Conservation (phyloP, 2,329 filamentous ascomycete species). For the Claviceps quebecensis region DNA sequence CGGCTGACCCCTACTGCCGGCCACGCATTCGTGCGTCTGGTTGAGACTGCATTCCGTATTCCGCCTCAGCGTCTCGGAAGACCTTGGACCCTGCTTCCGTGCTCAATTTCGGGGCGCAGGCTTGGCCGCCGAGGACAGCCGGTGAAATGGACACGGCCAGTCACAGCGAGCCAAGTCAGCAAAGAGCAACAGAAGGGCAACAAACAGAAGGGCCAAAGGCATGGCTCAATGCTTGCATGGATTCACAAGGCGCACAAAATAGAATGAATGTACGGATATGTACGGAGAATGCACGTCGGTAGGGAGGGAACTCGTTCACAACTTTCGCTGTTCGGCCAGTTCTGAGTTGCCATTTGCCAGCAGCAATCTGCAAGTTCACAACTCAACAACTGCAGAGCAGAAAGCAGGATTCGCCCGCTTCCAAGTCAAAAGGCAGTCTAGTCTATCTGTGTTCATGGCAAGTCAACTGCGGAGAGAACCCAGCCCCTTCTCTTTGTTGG, state of each 20-base stretch:
- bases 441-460: too few species aligned
- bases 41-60: not conserved
- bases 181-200: not conserved
- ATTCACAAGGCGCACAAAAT: too few species aligned
- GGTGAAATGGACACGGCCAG: not conserved
- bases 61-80: not conserved
- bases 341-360: not conserved
- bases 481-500: not conserved
- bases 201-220: not conserved
- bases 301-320: not conserved
- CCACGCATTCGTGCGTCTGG: not conserved
- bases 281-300: not conserved
- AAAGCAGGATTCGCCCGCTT: not conserved
- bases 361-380: too few species aligned
- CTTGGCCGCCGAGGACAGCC: not conserved
- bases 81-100: not conserved
- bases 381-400: not conserved
- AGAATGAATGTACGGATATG: too few species aligned
- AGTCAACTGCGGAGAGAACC: too few species aligned
- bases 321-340: not conserved
- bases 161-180: not conserved
- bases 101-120: not conserved
- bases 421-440: not conserved
- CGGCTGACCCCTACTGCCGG: not conserved
- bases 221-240: not conserved